Conservation (phyloP, 2,329 filamentous ascomycete genomes). For the Setomelanomma holmii region DNA sequence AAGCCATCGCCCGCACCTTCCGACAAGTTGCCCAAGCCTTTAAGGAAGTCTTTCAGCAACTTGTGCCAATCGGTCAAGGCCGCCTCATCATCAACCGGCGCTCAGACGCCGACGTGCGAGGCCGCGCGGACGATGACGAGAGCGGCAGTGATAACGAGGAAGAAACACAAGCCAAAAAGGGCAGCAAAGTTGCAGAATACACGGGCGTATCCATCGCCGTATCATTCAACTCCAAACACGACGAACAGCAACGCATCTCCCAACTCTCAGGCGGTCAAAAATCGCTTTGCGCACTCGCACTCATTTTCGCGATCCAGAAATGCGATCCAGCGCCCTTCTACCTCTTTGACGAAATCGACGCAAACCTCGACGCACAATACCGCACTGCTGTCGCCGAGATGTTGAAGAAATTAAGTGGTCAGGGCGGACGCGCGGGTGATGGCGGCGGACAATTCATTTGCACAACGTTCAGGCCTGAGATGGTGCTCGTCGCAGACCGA, state of each 20-base stretch:
- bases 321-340: conserved; percentile 98
- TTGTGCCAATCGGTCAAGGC: conserved; percentile 92
- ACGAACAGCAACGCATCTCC: conserved; percentile 97
- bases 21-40: conserved; percentile 97
- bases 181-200: conserved; percentile 82
- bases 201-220: conserved; percentile 95
- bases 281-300: conserved; percentile 93
- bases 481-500: conserved; percentile 93
- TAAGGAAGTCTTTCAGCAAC: conserved; percentile 88
- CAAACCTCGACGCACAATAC: conserved; percentile 97
- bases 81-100: conserved; percentile 91
- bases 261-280: conserved; percentile 98
- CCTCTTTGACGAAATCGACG: conserved; percentile 98
- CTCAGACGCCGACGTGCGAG: conserved; percentile 74
- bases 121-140: conserved; percentile 64
- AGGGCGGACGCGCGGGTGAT: conserved; percentile 49
- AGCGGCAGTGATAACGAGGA: conserved; percentile 41
- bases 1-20: conserved; percentile 97
- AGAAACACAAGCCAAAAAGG: conserved; percentile 37
- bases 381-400: conserved; percentile 92
- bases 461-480: conserved; percentile 97
- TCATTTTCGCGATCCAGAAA: conserved; percentile 98
- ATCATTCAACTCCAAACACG: conserved; percentile 97
- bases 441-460: conserved; percentile 87
- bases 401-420: conserved; percentile 65